Evolutionary conservation across 2,329 filamentous ascomycete genomes (phyloP).

Genomic region (Pyrenophora tritici-repentis): DNA sequence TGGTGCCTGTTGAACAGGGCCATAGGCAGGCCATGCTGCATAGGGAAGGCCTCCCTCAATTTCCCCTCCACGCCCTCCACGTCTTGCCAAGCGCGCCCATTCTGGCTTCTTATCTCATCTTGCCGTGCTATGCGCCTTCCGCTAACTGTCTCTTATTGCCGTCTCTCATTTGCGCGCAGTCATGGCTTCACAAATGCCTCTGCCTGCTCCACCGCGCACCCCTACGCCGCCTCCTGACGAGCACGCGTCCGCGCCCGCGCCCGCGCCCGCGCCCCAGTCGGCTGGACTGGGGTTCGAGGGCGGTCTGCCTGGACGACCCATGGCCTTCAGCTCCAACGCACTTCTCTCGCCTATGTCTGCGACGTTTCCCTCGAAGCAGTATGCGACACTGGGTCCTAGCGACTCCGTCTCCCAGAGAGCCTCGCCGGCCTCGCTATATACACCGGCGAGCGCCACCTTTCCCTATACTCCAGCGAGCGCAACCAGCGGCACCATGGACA

Average conservation of each 20-base stretch:
- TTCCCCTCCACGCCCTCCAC: conserved; percentile 27
- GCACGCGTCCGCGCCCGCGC: conserved; percentile 37
- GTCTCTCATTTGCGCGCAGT: conserved; percentile 27
- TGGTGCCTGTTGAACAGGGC: conserved; percentile 17
- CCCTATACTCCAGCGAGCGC: conserved; percentile 39
- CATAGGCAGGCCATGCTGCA: conserved; percentile 29
- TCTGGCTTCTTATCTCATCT: conserved; percentile 19
- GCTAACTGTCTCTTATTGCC: conserved; percentile 24
- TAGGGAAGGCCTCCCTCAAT: conserved; percentile 27
- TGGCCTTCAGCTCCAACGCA: conserved; percentile 40
- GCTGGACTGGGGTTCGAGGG: conserved; percentile 44
- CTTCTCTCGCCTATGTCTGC: conserved; percentile 48
- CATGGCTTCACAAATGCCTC: conserved; percentile 65
- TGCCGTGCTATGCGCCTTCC: conserved; percentile 18
- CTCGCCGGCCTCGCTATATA: conserved; percentile 40
- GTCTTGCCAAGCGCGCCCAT: conserved; percentile 16
- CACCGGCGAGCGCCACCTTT: conserved; percentile 42
- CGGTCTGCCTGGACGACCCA: conserved; percentile 30
- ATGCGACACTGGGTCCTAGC: conserved; percentile 41
- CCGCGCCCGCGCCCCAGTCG: conserved; percentile 1
- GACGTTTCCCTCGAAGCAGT: conserved; percentile 44
- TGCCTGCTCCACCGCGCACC: conserved; percentile 65
- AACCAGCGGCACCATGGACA: conserved; percentile 35
- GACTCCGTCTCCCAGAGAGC: conserved; percentile 43
- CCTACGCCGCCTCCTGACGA: conserved; percentile 67